Base-by-base conservation (phyloP, 2,329 filamentous ascomycete genomes). In the Colletotrichum lentis region DNA sequence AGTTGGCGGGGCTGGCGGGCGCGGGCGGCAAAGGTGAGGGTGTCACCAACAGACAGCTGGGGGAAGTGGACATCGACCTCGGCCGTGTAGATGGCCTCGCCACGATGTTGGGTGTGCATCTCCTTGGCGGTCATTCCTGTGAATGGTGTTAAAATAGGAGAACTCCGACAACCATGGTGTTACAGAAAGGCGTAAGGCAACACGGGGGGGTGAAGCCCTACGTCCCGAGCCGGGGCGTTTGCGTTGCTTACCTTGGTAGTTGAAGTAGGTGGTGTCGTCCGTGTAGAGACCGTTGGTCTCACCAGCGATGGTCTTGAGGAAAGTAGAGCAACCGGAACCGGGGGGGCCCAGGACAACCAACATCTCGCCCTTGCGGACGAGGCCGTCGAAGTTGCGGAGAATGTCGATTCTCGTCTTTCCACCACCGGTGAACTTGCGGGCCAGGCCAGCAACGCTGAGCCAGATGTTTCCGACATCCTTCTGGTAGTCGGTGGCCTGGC, bases 31-130 rank as follows among this genome's bases (percentile, higher is more conserved):
- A 95, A 95, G 62, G 88, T 90, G 54, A 95, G 83, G 1, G 92
- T 96, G 73, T 95, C 90, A 59, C 91, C 91, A 50, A 95, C 92
- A 1, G 87, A 89, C 73, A 96, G 80, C 80, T 90, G 86, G 14
- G 91, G 91, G 74, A 94, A 94, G 78, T 94, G 91, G 5, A 91
- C 90, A 76, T 96, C 93, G 43, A 92, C 90, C n/a, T n/a, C n/a
- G n/a, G n/a, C n/a, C n/a, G n/a, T n/a, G n/a, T n/a, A n/a, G n/a
- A n/a, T n/a, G n/a, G 91, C 91, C 79, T 96, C 93, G 71, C 93
- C 93, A 35, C 91, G 89, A 80, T 95, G 94, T 70, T 86, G 83
- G 12, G 86, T 87, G 79, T 91, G 88, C 91, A 96, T 95, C 75
- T 93, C 86, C 74, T 91, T 80, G 64, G 91, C 85, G 3, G 86